Conservation (phyloP, 345 rosid genomes). For the Laguncularia racemosa region DNA sequence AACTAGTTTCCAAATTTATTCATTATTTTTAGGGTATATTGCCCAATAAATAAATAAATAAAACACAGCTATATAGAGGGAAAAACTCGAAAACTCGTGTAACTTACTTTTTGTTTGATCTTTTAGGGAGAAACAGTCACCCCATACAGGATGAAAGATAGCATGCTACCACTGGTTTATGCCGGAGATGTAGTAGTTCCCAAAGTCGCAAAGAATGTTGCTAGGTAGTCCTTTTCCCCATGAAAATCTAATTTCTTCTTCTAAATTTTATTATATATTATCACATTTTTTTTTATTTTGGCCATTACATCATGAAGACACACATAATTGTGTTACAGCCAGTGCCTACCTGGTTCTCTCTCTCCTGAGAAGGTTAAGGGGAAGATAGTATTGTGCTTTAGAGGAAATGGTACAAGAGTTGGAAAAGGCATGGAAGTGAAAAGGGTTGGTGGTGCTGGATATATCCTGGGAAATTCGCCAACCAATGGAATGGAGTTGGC, state of each 20-base stretch:
- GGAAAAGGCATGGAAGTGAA: slow-evolving; percentile 69
- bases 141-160: slow-evolving; percentile 27
- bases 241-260: background rate
- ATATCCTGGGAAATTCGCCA: slow-evolving; percentile 44
- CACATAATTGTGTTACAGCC: slow-evolving; percentile 20
- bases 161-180: slow-evolving; percentile 46
- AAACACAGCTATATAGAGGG: too few relatives aligned
- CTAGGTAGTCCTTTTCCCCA: slow-evolving; percentile 27
- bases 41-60: background rate
- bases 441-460: slow-evolving; percentile 76
- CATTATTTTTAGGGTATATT: too few relatives aligned
- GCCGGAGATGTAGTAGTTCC: slow-evolving; percentile 52
- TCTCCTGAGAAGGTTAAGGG: slow-evolving; percentile 49
- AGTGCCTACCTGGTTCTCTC: slow-evolving; percentile 65
- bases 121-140: slow-evolving; percentile 59
- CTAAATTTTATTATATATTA: background rate
- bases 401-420: slow-evolving; percentile 52
- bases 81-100: too few relatives aligned
- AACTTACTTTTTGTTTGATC: background rate
- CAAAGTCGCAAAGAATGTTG: slow-evolving; percentile 23
- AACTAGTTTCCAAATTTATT: too few relatives aligned
- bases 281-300: background rate
- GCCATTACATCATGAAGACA: background rate
- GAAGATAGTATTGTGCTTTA: slow-evolving; percentile 70
- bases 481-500: slow-evolving; percentile 21